Evolutionary conservation across 2,329 filamentous ascomycete species (phyloP).

Genomic region (Emergomyces orientalis): DNA sequence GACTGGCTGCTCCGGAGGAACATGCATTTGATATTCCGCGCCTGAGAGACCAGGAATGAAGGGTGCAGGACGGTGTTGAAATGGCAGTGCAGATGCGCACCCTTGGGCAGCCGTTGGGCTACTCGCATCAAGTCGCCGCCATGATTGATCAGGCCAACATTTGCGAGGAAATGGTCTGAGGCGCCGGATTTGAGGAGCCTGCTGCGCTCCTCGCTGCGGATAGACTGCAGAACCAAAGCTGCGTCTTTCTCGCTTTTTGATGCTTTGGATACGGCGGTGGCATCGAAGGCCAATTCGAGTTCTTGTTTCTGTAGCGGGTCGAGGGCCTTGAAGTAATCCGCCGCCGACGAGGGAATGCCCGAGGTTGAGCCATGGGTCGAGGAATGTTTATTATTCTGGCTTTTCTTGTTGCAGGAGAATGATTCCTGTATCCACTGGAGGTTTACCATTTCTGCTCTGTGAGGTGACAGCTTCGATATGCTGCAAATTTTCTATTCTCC

Average conservation of each 20-base stretch:
- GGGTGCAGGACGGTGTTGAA: slow-evolving; percentile 8
- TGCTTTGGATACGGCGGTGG: slow-evolving; percentile 1
- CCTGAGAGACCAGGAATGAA: slow-evolving; percentile 5
- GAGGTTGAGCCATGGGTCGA: neutral
- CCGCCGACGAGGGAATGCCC: neutral
- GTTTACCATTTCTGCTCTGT: neutral
- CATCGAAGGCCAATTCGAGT: slow-evolving; percentile 5
- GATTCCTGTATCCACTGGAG: slow-evolving; percentile 2
- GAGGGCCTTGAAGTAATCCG: slow-evolving; percentile 1
- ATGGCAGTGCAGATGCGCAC: slow-evolving; percentile 9
- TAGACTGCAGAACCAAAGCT: neutral
- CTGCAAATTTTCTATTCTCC: neutral
- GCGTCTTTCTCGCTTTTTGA: neutral
- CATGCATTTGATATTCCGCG: slow-evolving; percentile 7
- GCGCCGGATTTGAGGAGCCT: neutral
- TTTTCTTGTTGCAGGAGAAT: neutral
- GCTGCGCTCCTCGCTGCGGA: slow-evolving; percentile 1
- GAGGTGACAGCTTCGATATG: neutral
- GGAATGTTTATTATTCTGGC: neutral
- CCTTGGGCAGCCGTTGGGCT: slow-evolving; percentile 2
- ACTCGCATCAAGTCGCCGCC: slow-evolving; percentile 5
- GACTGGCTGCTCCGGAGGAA: slow-evolving; percentile 2
- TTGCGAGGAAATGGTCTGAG: slow-evolving; percentile 5
- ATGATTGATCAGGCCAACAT: slow-evolving; percentile 3
- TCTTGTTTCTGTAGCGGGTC: neutral